Evolutionary conservation across 2,329 filamentous ascomycete genomes (phyloP).

Genomic region (Albifimbria verrucaria): DNA sequence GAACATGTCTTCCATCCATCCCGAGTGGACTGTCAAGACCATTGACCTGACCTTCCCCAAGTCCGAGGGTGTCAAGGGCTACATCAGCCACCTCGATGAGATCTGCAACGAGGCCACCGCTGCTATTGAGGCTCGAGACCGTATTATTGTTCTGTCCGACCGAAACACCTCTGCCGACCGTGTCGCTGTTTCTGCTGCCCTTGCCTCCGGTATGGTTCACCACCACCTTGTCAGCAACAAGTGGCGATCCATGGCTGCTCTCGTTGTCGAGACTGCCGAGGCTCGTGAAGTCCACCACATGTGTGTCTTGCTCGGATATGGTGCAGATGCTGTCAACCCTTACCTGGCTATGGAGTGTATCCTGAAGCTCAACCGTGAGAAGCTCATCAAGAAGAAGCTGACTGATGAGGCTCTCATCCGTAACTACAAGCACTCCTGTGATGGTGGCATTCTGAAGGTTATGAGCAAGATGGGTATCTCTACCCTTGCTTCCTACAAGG

Average conservation of each 20-base stretch:
- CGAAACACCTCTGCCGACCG: constrained; percentile 79
- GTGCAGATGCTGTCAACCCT: constrained; percentile 90
- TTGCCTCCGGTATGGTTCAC: constrained; percentile 91
- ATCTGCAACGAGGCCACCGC: constrained; percentile 84
- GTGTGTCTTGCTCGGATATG: constrained; percentile 96
- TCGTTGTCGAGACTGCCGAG: constrained; percentile 89
- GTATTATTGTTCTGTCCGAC: constrained; percentile 85
- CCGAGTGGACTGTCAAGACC: constrained; percentile 80
- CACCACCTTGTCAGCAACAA: constrained; percentile 95
- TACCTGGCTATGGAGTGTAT: constrained; percentile 97
- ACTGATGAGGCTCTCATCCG: constrained; percentile 78
- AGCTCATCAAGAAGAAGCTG: constrained; percentile 86
- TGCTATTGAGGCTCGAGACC: constrained; percentile 79
- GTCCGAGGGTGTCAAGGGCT: constrained; percentile 75
- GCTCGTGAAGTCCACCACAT: constrained; percentile 97
- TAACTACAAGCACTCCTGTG: constrained; percentile 96
- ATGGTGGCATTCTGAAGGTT: constrained; percentile 95
- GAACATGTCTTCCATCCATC: constrained; percentile 69
- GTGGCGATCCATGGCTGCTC: constrained; percentile 84
- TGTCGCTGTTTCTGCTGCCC: constrained; percentile 78
- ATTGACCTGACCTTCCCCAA: constrained; percentile 96
- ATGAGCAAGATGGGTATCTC: constrained; percentile 99
- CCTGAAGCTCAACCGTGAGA: constrained; percentile 91
- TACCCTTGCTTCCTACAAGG: constrained; percentile 93
- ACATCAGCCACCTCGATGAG: constrained; percentile 79